A percentile compares a stretch with the other conserved stretches of the same genome.
Conservation (phyloP, 1,139 yeast species). For the Sporopachydermia cereana region DNA sequence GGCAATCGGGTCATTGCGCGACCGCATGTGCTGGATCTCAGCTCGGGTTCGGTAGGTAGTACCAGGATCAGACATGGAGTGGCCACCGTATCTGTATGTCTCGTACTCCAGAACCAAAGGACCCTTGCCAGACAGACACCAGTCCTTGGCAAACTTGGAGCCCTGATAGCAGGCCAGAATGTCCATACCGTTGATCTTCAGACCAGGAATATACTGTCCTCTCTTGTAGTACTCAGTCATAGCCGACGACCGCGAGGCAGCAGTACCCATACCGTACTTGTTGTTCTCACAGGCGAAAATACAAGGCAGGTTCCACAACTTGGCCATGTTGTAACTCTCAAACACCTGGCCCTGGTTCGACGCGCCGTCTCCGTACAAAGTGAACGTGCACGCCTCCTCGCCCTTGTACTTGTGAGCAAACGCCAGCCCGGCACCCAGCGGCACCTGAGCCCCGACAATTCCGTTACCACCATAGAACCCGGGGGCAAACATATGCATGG, state of each 20-base stretch:
- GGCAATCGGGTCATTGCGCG: conserved; percentile 94
- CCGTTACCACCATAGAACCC: conserved; percentile 99
- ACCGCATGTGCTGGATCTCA: conserved; percentile 98
- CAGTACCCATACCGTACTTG: conserved; percentile 99
- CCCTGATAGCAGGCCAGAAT: conserved; percentile 92
- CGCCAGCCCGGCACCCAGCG: conserved; percentile 94
- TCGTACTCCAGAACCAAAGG: conserved; percentile 94
- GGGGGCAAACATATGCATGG: conserved; percentile 96
- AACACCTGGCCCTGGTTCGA: conserved; percentile 98
- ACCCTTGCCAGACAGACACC: conserved; percentile 89
- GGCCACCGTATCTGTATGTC: conserved; percentile 99
- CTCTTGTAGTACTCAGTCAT: conserved; percentile 95
- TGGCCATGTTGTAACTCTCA: conserved; percentile 97
- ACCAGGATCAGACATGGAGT: conserved; percentile 99
- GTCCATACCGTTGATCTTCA: conserved; percentile 98
- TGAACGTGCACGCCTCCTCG: conserved; percentile 71
- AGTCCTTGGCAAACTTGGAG: conserved; percentile 92
- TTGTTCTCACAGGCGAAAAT: conserved; percentile 95
- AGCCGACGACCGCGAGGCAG: conserved; percentile 95
- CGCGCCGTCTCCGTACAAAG: conserved; percentile 98
- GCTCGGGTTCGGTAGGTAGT: conserved; percentile 99
- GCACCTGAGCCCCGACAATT: conserved; percentile 98
- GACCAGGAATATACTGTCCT: conserved; percentile 98
- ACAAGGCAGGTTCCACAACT: conserved; percentile 93
- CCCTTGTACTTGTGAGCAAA: conserved; percentile 92